Conservation (phyloP, 805 yeast genomes). For the Pichia phayaonensis region DNA sequence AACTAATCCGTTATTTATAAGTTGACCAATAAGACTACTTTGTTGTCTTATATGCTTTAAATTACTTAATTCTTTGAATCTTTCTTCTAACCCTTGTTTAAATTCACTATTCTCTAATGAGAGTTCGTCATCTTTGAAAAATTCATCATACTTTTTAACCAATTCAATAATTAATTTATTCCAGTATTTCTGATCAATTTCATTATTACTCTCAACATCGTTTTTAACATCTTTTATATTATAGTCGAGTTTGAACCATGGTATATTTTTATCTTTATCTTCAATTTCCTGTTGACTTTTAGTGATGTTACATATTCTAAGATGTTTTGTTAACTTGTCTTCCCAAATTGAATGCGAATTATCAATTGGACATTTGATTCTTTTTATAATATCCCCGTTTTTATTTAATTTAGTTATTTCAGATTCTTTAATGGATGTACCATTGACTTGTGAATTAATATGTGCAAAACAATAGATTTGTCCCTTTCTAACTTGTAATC, state of each 20-base stretch:
- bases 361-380: constrained; percentile 75
- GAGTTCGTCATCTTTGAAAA: constrained; percentile 8
- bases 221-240: constrained; percentile 32
- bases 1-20: constrained; percentile 38
- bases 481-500: constrained; percentile 47
- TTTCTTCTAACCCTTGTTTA: constrained; percentile 29
- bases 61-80: constrained; percentile 45
- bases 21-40: constrained; percentile 66
- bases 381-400: constrained; percentile 24
- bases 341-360: constrained; percentile 68
- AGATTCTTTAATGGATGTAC: constrained; percentile 1
- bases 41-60: constrained; percentile 80
- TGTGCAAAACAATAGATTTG: constrained; percentile 60
- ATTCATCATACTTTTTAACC: constrained; percentile 8
- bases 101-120: constrained; percentile 17
- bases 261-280: constrained; percentile 22
- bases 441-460: constrained; percentile 9
- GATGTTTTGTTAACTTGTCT: constrained; percentile 46
- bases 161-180: constrained; percentile 15
- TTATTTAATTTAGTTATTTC: constrained; percentile 14
- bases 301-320: constrained; percentile 51
- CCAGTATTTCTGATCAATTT: constrained; percentile 19
- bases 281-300: constrained; percentile 25
- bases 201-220: neutral
- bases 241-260: constrained; percentile 43